Evolutionary conservation across 1,139 yeast genomes (phyloP).

Genomic region (Yamadazyma spencermartinsiae): DNA sequence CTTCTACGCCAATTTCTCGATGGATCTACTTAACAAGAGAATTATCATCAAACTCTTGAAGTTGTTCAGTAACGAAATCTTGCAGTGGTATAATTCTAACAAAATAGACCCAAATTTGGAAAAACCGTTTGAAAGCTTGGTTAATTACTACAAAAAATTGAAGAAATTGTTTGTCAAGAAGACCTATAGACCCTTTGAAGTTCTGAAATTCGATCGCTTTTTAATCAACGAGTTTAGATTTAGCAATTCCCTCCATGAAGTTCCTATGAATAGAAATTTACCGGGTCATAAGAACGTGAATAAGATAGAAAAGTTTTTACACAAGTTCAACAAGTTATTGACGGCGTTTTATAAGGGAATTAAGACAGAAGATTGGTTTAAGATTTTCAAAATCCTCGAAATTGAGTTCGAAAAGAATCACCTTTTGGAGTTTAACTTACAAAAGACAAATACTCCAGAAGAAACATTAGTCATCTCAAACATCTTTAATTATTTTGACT

Average conservation of each 20-base stretch:
- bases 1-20: slow-evolving; percentile 74
- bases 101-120: slow-evolving; percentile 44
- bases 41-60: slow-evolving; percentile 67
- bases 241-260: slow-evolving; percentile 44
- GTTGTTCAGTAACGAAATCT: slow-evolving; percentile 65
- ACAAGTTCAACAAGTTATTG: slow-evolving; percentile 63
- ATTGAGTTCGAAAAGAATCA: slow-evolving; percentile 54
- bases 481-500: slow-evolving; percentile 67
- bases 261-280: slow-evolving; percentile 48
- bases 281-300: slow-evolving; percentile 47
- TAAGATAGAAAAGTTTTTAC: slow-evolving; percentile 58
- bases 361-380: slow-evolving; percentile 76
- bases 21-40: slow-evolving; percentile 61
- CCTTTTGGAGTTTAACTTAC: slow-evolving; percentile 58
- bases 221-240: slow-evolving; percentile 41
- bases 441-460: slow-evolving; percentile 42
- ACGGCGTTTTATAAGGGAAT: slow-evolving; percentile 61
- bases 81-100: slow-evolving; percentile 68
- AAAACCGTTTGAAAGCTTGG: slow-evolving; percentile 49
- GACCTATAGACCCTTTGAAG: slow-evolving; percentile 66
- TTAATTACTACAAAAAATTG: slow-evolving; percentile 62
- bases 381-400: slow-evolving; percentile 72
- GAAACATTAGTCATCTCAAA: slow-evolving; percentile 67
- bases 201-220: slow-evolving; percentile 41
- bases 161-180: slow-evolving; percentile 76